Percentiles rank a stretch among this genome's conserved stretches.
These are phyloP conservation scores for Lasiosphaeria ovina DNA, from an alignment of 495 filamentous ascomycete species.

Conservation along the genomic window DNA sequence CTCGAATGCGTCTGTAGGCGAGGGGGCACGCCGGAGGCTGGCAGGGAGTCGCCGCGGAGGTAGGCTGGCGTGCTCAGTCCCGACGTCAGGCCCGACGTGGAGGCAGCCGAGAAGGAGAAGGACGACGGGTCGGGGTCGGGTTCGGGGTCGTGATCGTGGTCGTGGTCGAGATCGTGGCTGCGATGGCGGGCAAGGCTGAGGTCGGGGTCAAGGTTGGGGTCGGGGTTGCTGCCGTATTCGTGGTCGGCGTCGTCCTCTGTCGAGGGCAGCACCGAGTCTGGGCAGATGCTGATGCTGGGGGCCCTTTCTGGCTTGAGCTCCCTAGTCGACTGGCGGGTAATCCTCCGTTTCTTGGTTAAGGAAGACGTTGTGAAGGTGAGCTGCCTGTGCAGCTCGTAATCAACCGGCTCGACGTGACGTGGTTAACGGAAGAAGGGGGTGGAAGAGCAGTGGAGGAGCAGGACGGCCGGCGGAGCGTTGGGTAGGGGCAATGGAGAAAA, in stretches of 20 bases:
- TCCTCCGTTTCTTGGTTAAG: constrained; percentile 79
- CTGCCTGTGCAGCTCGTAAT: constrained; percentile 58
- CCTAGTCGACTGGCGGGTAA: constrained; percentile 56
- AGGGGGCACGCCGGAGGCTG: constrained; percentile 46
- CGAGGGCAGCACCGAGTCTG: constrained; percentile 48
- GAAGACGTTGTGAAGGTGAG: constrained; percentile 85
- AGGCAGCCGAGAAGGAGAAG: constrained; percentile 39
- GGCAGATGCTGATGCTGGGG: constrained; percentile 23
- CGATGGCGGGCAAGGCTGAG: too few relatives aligned
- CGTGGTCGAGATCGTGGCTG: neutral
- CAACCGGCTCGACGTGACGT: constrained; percentile 20
- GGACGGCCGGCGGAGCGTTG: constrained; percentile 1
- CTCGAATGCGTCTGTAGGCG: constrained; percentile 49
- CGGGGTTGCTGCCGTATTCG: neutral
- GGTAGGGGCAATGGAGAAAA: constrained; percentile 5
- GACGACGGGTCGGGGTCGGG: constrained; percentile 17
- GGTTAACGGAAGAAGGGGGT: constrained; percentile 14
- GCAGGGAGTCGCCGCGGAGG: constrained; percentile 58
- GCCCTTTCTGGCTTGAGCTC: constrained; percentile 31
- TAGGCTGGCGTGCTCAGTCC: constrained; percentile 52
- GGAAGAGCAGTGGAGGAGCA: constrained; percentile 17
- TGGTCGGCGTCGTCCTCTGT: constrained; percentile 46
- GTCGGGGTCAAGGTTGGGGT: constrained; percentile 10
- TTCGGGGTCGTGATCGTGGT: neutral
- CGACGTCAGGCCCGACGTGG: constrained; percentile 27